These are phyloP conservation scores for Neophaeococcomyces mojaviensis DNA, from an alignment of 2,329 filamentous ascomycete species.

Conservation along the genomic window DNA sequence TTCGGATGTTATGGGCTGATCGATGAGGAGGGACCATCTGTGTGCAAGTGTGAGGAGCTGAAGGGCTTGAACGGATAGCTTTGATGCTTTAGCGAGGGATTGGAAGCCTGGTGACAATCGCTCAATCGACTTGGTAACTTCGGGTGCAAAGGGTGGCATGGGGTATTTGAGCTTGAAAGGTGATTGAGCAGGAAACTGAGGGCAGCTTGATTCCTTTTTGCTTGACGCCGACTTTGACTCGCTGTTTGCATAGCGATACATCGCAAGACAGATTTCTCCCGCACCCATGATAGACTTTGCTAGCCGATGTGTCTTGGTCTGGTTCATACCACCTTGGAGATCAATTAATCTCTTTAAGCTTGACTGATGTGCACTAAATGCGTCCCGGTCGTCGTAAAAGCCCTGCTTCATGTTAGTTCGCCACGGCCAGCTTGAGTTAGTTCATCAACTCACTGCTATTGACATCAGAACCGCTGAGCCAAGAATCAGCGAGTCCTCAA, in stretches of 20 bases:
- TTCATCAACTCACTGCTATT: conserved; percentile 3
- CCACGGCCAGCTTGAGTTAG: neutral
- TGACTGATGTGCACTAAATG: conserved; percentile 1
- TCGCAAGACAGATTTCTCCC: neutral
- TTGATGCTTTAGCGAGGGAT: conserved; percentile 2
- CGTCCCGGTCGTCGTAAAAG: neutral
- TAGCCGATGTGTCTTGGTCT: neutral
- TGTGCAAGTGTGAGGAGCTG: neutral
- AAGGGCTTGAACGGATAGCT: conserved; percentile 1
- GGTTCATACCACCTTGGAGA: conserved; percentile 2
- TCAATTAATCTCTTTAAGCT: conserved; percentile 6
- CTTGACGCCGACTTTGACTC: neutral
- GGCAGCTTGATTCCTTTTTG: neutral
- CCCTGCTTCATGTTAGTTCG: neutral
- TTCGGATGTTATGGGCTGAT: conserved; percentile 1
- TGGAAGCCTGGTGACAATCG: neutral
- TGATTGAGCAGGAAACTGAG: neutral
- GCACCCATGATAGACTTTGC: neutral
- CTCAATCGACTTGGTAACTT: conserved; percentile 4
- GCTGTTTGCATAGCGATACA: neutral
- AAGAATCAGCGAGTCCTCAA: conserved; percentile 1
- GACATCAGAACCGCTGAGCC: conserved; percentile 4
- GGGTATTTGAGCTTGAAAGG: conserved; percentile 3
- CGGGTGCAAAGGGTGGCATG: neutral
- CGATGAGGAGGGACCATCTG: conserved; percentile 1